These are phyloP conservation scores for Lathyrus tuberosus DNA, from an alignment of 306 rosid species.

Conservation along the genomic window DNA sequence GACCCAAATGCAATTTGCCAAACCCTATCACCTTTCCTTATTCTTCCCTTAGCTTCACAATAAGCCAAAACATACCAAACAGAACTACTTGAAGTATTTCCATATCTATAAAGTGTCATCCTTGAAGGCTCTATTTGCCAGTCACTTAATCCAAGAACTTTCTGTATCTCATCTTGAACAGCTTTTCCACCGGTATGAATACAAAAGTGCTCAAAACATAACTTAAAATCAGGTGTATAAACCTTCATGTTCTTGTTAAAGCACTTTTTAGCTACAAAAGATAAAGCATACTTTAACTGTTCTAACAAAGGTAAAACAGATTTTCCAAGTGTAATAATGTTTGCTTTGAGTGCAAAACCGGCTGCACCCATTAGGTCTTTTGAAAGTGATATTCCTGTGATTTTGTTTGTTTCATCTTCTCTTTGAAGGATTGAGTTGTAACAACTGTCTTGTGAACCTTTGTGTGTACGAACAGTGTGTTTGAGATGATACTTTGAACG, in stretches of 20 bases:
- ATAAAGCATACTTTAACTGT: slow-evolving; percentile 20
- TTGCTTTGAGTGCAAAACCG: slow-evolving; percentile 16
- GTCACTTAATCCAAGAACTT: slow-evolving; percentile 21
- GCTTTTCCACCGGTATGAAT: slow-evolving; percentile 39
- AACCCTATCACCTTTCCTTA: slow-evolving; percentile 27
- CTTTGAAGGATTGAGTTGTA: slow-evolving; percentile 24
- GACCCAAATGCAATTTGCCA: slow-evolving; percentile 42
- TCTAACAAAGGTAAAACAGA: slow-evolving; percentile 32
- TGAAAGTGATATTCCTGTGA: slow-evolving; percentile 33
- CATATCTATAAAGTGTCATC: slow-evolving; percentile 33
- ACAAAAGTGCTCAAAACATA: slow-evolving; percentile 32
- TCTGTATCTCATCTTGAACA: slow-evolving; percentile 21
- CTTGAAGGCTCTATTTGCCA: slow-evolving; percentile 36
- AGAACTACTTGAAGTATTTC: slow-evolving; percentile 39
- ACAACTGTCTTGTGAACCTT: slow-evolving; percentile 17
- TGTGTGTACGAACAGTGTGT: slow-evolving; percentile 22
- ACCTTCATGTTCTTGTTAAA: neutral
- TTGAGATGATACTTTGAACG: slow-evolving; percentile 35
- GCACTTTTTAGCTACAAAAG: neutral
- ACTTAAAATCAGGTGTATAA: slow-evolving; percentile 35
- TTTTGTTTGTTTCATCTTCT: slow-evolving; percentile 17
- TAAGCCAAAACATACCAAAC: slow-evolving; percentile 41
- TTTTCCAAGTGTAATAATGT: slow-evolving; percentile 32
- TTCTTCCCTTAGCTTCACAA: slow-evolving; percentile 38
- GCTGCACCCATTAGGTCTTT: slow-evolving; percentile 18